phyloP scores from a whole-genome alignment of 2,329 filamentous ascomycete species.

The Monosporascus sp. region DNA sequence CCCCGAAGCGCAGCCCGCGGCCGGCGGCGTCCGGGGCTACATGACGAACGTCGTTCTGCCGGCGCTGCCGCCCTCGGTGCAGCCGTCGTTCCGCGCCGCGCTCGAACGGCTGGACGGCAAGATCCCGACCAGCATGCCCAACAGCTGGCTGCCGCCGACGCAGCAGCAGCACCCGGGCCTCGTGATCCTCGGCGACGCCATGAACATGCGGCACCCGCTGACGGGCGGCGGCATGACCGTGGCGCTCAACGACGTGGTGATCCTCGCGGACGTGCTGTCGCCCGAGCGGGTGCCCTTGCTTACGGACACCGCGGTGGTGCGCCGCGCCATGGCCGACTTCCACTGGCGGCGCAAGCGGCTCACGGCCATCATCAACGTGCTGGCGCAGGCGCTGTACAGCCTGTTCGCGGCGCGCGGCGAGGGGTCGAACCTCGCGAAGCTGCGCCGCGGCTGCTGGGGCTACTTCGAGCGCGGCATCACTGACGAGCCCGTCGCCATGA shows the following conservation, averaged over 20 bases:
- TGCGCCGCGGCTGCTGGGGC: slow-evolving; percentile 85
- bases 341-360: slow-evolving; percentile 84
- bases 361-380: slow-evolving; percentile 89
- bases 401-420: slow-evolving; percentile 74
- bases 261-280: slow-evolving; percentile 69
- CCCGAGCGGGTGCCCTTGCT: slow-evolving; percentile 66
- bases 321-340: slow-evolving; percentile 66
- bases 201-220: slow-evolving; percentile 99
- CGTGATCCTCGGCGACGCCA: slow-evolving; percentile 83
- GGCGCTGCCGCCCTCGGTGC: slow-evolving; percentile 65
- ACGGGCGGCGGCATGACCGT: slow-evolving; percentile 98
- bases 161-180: slow-evolving; percentile 67
- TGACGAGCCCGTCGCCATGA: slow-evolving; percentile 73
- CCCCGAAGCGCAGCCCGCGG: slow-evolving; percentile 65
- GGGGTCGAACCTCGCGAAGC: slow-evolving; percentile 67
- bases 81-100: slow-evolving; percentile 69
- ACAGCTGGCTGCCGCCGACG: slow-evolving; percentile 82
- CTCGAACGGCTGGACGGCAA: slow-evolving; percentile 63
- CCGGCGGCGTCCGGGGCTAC: slow-evolving; percentile 82
- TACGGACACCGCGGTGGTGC: slow-evolving; percentile 60
- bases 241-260: slow-evolving; percentile 84
- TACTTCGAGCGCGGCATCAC: slow-evolving; percentile 81
- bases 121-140: slow-evolving; percentile 84
- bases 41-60: slow-evolving; percentile 76
- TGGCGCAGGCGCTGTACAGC: slow-evolving; percentile 89